Evolutionary conservation across 2,329 filamentous ascomycete species (phyloP).

Genomic region (Beauveria scarabaeidicola): DNA sequence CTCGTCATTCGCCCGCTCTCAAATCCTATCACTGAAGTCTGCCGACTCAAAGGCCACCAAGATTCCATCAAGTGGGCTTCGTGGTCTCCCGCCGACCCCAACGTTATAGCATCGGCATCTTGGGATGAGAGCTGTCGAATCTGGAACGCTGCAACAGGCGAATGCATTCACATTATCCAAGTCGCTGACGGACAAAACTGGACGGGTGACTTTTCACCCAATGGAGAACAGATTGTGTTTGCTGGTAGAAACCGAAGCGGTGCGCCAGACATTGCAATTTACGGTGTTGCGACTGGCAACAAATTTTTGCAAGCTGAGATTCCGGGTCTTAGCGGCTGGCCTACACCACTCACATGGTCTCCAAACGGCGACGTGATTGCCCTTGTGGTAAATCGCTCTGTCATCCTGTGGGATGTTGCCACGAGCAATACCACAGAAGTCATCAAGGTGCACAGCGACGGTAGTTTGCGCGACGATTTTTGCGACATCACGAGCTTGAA

Average conservation of each 20-base stretch:
- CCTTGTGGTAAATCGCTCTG: not conserved
- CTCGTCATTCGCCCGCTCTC: constrained; percentile 5
- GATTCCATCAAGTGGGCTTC: constrained; percentile 5
- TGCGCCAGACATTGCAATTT: not conserved
- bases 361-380: not conserved
- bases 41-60: constrained; percentile 6
- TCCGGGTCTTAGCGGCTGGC: not conserved
- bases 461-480: not conserved
- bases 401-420: constrained; percentile 1
- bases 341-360: constrained; percentile 3
- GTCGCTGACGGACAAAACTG: not conserved
- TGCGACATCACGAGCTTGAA: not conserved
- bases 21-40: not conserved
- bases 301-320: not conserved
- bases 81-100: constrained; percentile 2
- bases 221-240: constrained; percentile 6
- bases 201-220: constrained; percentile 3
- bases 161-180: not conserved
- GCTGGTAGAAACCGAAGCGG: not conserved
- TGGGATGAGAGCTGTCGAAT: constrained; percentile 4
- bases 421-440: not conserved
- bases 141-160: constrained; percentile 3
- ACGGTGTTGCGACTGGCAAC: not conserved
- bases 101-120: constrained; percentile 3
- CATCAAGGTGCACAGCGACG: not conserved